Evolutionary conservation across 345 rosid species (phyloP), one percentile per base, ranked within the genome.

Genomic region (Firmiana major): DNA sequence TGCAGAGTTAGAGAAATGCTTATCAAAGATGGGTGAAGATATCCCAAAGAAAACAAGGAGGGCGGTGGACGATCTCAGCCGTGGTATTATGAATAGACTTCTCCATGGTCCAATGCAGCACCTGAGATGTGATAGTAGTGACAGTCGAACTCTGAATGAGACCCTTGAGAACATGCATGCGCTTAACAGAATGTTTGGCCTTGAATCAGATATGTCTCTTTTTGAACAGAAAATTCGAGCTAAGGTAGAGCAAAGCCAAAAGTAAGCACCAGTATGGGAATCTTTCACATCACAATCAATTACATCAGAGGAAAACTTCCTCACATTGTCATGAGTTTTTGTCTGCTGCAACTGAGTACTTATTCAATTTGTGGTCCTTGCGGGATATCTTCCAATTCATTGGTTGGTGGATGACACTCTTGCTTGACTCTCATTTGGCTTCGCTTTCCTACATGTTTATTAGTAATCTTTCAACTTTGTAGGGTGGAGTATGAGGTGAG

Each of bases 41-140:
- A 60, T 92, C 71, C 82, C 97, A n/a, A 90, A 93, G 93, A 93
- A 93, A 81, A 88, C 94, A 46, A 90, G 80, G 81, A 89, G 87
- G 81, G 97, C 97, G 0, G 94, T 96, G 54, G 98, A 93, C 75
- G 97, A 96, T 80, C 90, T 96, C 58, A 96, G 97, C 83, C 87
- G 97, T 1, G 97, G 98, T 17, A 91, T 96, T 24, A 91, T 96
- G 73, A 96, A 96, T 86, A 93, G 90, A 89, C 91, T 96, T 79
- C 92, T 96, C 59, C 98, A 93, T 26, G 98, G 99, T 78, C 99
- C 99, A 57, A 93, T 93, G 99, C 97, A 93, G 81, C 99, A 93
- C 84, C 87, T 96, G 83, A 93, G 99, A 83, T 93, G 99, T 53
- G 97, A 96, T 57, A 97, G 92, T 4, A 88, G 89, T 59, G 96